A percentile compares a stretch with the other conserved stretches of the same genome.
Conservation (phyloP, 805 yeast genomes). For the Wickerhamiella spandovensis region DNA sequence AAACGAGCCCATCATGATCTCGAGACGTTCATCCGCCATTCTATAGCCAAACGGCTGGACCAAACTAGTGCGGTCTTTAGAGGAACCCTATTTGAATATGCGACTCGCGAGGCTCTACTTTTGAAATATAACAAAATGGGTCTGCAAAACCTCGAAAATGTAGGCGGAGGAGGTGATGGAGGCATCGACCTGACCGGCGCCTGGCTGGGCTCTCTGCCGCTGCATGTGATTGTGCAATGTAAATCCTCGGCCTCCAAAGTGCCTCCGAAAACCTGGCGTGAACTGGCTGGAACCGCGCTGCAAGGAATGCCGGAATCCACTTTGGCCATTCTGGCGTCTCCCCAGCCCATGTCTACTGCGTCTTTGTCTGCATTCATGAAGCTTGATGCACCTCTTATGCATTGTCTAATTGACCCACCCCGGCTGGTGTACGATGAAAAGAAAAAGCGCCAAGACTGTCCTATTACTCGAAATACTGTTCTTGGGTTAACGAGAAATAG, state of each 20-base stretch:
- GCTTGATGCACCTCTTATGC: constrained; percentile 6
- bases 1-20: not conserved
- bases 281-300: constrained; percentile 6
- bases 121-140: constrained; percentile 1
- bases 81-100: constrained; percentile 10
- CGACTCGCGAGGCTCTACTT: constrained; percentile 3
- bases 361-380: constrained; percentile 3
- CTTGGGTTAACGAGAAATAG: not conserved
- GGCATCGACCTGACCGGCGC: constrained; percentile 9
- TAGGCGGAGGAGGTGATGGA: constrained; percentile 8
- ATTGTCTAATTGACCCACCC: constrained; percentile 2
- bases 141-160: constrained; percentile 1
- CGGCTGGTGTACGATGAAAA: not conserved
- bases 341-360: constrained; percentile 7
- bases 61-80: constrained; percentile 4
- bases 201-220: not conserved
- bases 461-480: not conserved
- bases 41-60: not conserved
- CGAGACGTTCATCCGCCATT: not conserved
- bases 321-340: constrained; percentile 6
- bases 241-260: constrained; percentile 9
- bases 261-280: constrained; percentile 7
- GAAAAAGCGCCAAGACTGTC: not conserved
- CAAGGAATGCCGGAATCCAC: not conserved
- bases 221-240: constrained; percentile 8